Evolutionary conservation across 495 filamentous ascomycete species (phyloP).

Genomic region (Apiosordaria backusii): DNA sequence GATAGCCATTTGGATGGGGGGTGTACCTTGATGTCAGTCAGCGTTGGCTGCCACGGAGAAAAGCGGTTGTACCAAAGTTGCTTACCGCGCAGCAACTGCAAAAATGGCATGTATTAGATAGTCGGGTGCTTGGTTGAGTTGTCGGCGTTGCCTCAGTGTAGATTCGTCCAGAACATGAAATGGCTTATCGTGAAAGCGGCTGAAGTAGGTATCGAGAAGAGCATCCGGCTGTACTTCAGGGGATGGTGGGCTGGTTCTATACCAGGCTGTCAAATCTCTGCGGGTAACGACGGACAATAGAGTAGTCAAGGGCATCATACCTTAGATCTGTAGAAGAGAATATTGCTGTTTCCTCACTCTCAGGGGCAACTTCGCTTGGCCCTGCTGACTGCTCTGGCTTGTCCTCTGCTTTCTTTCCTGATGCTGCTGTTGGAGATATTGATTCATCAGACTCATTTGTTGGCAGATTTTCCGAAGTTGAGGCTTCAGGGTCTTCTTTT

Average conservation of each 20-base stretch:
- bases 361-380: constrained; percentile 6
- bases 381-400: not conserved
- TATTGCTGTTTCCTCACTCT: constrained; percentile 16
- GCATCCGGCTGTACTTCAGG: constrained; percentile 50
- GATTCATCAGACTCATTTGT: constrained; percentile 19
- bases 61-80: not conserved
- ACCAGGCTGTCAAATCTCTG: not conserved
- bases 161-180: constrained; percentile 75
- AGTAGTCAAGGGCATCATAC: constrained; percentile 6
- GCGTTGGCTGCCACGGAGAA: not conserved
- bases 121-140: constrained; percentile 60
- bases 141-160: constrained; percentile 61
- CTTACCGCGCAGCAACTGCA: constrained; percentile 66
- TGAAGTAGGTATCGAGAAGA: constrained; percentile 73
- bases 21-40: constrained; percentile 55
- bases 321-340: constrained; percentile 16
- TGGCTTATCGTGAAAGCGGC: constrained; percentile 71
- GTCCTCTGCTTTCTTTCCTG: not conserved
- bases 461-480: constrained; percentile 33
- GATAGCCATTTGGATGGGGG: constrained; percentile 55
- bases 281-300: not conserved
- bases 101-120: constrained; percentile 68
- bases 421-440: constrained; percentile 14
- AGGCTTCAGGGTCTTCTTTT: constrained; percentile 44
- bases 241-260: constrained; percentile 36